Base-by-base conservation (phyloP, 345 rosid species). In the Lumnitzera racemosa region DNA sequence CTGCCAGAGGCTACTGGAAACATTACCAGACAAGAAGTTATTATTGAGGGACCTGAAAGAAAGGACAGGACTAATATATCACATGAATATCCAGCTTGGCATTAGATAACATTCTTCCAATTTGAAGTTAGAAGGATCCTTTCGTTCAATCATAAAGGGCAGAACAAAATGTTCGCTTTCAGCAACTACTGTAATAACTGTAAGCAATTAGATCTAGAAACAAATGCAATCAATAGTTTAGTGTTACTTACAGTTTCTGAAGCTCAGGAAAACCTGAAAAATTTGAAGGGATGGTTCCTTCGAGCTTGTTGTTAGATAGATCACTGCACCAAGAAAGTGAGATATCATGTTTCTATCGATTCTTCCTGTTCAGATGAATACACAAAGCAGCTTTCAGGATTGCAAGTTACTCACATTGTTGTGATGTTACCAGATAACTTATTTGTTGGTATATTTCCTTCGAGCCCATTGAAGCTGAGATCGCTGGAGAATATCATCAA, bases 21-120 rank as follows among this genome's bases (percentile, higher is more conserved):
- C 50, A 51, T 89, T 80, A 53, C 99, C 97, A 59, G 24, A 75
- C 72, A 94, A 72, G 62, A 59, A 72, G 73, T 94, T 94, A 73
- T 86, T 76, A 57, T 88, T 88, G 58, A 94, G 70, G n/a, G 80
- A 81, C 85, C 99, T 94, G 91, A 67, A 65, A 81, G 49, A 57
- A 52, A 55, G 64, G 60, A 65, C 17, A 58, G 58, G 47, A 15
- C 10, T 5, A 11, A 41, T 20, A 51, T 31, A 52, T 53, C 11
- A 2, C 23, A n/a, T 14, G 43, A 46, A 17, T 29, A 36, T 20
- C 24, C 11, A 2, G 12, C 41, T 17, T 16, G 60, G 13, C 20
- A 16, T 14, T 8, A 43, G 9, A 46, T 52, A 25, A n/a, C 13
- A 11, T 27, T n/a, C 24, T 6, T 24, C 14, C 55, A 36, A n/a